phyloP scores from a whole-genome alignment of 768 basidiomycete species.

The Boletales sp. region DNA sequence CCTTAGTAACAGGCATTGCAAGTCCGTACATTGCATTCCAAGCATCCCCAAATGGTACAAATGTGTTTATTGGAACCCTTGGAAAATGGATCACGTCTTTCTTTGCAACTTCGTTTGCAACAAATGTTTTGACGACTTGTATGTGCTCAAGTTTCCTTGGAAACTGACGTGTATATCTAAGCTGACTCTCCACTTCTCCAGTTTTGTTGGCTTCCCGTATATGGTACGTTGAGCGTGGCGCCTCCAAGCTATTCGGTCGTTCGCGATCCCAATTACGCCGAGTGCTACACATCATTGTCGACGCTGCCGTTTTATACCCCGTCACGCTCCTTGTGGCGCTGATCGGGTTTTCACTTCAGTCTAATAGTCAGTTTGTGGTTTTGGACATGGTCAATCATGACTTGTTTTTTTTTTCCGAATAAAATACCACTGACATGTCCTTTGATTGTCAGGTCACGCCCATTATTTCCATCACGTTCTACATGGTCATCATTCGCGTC shows the following conservation, averaged over 20 bases:
- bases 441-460: too few relatives aligned
- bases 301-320: constrained; percentile 35
- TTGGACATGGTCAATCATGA: too few relatives aligned
- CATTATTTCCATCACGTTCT: too few relatives aligned
- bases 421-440: too few relatives aligned
- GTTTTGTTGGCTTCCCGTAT: constrained; percentile 16
- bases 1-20: constrained; percentile 11
- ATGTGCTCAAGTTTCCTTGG: background rate
- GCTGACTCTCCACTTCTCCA: background rate
- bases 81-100: constrained; percentile 31
- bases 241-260: constrained; percentile 9
- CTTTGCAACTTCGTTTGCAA: constrained; percentile 27
- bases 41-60: constrained; percentile 5
- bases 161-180: background rate
- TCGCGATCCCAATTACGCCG: background rate
- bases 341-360: too few relatives aligned
- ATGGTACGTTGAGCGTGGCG: constrained; percentile 20
- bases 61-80: too few relatives aligned
- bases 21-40: constrained; percentile 3
- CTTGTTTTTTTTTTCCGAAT: too few relatives aligned
- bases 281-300: constrained; percentile 28
- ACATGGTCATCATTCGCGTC: too few relatives aligned
- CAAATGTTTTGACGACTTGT: constrained; percentile 30
- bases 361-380: too few relatives aligned
- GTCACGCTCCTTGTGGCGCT: constrained; percentile 21